Percentiles rank a stretch among this genome's conserved stretches.
phyloP scores from a whole-genome alignment of 371 early-diverging fungal species.

The Choanephora cucurbitarum region DNA sequence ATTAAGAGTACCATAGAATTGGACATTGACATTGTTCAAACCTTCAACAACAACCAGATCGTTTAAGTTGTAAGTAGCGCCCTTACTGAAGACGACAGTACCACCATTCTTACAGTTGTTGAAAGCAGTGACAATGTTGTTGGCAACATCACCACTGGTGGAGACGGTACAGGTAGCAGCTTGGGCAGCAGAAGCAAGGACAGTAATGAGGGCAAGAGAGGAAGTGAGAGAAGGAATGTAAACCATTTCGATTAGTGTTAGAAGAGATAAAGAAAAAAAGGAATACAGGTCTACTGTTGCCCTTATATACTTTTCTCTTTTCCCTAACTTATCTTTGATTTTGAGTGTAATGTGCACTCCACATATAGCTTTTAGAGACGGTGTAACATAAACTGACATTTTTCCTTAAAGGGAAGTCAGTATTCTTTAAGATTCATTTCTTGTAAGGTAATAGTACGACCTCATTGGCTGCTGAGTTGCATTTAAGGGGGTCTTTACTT shows the following conservation, averaged over 20 bases:
- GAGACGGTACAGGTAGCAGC: slow-evolving; percentile 32
- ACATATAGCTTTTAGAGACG: no score
- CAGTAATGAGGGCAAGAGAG: slow-evolving; percentile 8
- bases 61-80: slow-evolving; percentile 31
- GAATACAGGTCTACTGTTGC: no score
- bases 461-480: no score
- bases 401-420: no score
- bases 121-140: slow-evolving; percentile 32
- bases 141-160: slow-evolving; percentile 26
- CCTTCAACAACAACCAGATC: slow-evolving; percentile 21
- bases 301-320: no score
- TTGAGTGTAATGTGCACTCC: no score
- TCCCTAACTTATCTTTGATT: no score
- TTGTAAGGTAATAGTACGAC: no score
- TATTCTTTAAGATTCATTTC: no score
- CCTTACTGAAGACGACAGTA: slow-evolving; percentile 32
- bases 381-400: no score
- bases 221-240: slow-evolving; percentile 6
- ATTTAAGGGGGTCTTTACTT: no score
- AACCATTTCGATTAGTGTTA: neutral
- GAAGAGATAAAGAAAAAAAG: no score
- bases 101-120: slow-evolving; percentile 35
- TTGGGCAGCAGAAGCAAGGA: slow-evolving; percentile 16
- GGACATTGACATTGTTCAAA: slow-evolving; percentile 28
- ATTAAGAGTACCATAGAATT: slow-evolving; percentile 31